These are phyloP conservation scores for Fusarium scirpi DNA, from an alignment of 2,329 filamentous ascomycete genomes.

Conservation along the genomic window DNA sequence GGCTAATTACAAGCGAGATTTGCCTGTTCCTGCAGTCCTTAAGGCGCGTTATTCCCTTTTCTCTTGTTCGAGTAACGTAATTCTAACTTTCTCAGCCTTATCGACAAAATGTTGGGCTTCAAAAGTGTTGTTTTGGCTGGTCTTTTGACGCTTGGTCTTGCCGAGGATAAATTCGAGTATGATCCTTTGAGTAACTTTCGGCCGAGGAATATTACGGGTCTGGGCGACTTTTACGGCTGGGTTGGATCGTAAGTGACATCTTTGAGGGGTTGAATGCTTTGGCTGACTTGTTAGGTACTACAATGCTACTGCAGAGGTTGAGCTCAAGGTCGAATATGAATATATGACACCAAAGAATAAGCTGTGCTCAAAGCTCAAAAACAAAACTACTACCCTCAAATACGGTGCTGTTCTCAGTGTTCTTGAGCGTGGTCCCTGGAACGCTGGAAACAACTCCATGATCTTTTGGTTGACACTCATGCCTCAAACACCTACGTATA, in stretches of 20 bases:
- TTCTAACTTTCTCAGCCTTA: neutral
- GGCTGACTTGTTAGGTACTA: slow-evolving; percentile 2
- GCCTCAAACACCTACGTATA: neutral
- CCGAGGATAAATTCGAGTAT: slow-evolving; percentile 1
- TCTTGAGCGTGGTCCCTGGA: slow-evolving; percentile 7
- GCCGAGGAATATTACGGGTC: neutral
- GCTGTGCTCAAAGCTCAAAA: neutral
- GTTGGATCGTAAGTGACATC: slow-evolving; percentile 4
- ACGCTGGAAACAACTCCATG: neutral
- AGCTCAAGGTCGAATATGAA: neutral
- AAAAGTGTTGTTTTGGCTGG: neutral
- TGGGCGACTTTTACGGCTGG: slow-evolving; percentile 6
- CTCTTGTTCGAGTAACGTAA: neutral
- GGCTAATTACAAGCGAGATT: neutral
- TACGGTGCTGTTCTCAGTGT: slow-evolving; percentile 10
- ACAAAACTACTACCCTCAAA: neutral
- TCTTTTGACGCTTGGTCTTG: neutral
- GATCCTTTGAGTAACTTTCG: slow-evolving; percentile 2
- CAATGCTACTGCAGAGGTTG: slow-evolving; percentile 11
- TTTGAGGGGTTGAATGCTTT: fast-evolving
- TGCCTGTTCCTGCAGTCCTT: neutral
- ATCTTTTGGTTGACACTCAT: slow-evolving; percentile 13
- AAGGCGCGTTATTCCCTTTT: neutral
- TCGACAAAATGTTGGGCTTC: neutral
- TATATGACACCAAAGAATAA: neutral